phyloP scores from a whole-genome alignment of 345 rosid species.

The Murraya koenigii region DNA sequence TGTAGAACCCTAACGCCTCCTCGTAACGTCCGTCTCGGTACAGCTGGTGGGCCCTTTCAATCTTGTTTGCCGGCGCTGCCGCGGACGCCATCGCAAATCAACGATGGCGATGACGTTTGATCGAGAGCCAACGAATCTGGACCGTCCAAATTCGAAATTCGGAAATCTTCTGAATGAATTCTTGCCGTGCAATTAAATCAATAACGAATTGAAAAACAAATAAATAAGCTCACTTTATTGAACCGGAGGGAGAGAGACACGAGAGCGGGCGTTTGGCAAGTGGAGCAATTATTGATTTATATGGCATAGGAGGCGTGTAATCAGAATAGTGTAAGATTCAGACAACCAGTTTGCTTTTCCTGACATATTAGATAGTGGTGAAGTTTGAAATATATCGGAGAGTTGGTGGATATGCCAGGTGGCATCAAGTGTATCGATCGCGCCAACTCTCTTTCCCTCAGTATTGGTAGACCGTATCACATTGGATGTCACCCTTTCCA shows the following conservation, averaged over 20 bases:
- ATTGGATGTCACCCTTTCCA: not conserved
- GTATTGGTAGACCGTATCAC: not conserved
- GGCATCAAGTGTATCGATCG: not conserved
- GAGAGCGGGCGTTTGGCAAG: not conserved
- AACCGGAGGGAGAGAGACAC: no score
- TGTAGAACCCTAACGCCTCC: conserved; percentile 69
- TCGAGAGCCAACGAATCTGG: conserved; percentile 6
- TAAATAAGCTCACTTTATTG: not conserved
- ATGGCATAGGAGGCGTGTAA: not conserved
- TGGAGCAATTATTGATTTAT: not conserved
- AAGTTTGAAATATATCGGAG: not conserved
- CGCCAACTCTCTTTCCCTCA: not conserved
- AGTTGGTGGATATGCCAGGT: not conserved
- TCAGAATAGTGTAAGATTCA: not conserved
- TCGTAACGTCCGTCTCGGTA: conserved; percentile 70
- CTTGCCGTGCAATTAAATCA: not conserved
- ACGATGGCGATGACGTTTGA: conserved; percentile 1
- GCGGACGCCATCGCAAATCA: conserved; percentile 47
- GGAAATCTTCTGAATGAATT: not conserved
- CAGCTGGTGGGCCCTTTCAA: conserved; percentile 84
- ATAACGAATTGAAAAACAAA: no score
- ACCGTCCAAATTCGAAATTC: conserved; percentile 11
- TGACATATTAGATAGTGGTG: not conserved
- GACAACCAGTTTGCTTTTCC: not conserved
- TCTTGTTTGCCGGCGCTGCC: conserved; percentile 46